Conservation (phyloP, 2,329 filamentous ascomycete species). For the Aaosphaeria pasadenensis region DNA sequence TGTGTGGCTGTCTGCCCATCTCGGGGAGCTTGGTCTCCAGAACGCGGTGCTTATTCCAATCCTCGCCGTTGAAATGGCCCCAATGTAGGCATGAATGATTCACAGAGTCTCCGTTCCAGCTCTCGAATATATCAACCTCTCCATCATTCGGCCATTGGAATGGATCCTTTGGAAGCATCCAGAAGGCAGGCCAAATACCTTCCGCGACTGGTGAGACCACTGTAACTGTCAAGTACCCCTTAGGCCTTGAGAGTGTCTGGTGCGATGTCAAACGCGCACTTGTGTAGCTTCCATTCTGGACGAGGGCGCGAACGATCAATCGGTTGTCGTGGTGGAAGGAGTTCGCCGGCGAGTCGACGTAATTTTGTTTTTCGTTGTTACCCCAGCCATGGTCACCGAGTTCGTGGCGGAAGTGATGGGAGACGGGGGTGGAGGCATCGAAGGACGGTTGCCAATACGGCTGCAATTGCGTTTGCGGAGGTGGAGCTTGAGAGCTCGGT, state of each 20-base stretch:
- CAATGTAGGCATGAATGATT: constrained; percentile 61
- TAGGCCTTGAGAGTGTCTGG: constrained; percentile 49
- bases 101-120: constrained; percentile 57
- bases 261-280: constrained; percentile 56
- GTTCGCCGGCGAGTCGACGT: constrained; percentile 50
- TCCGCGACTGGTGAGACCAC: constrained; percentile 53
- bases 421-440: constrained; percentile 45
- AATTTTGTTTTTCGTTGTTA: constrained; percentile 60
- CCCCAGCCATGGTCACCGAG: constrained; percentile 60
- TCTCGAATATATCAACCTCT: constrained; percentile 60
- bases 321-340: constrained; percentile 53
- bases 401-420: constrained; percentile 54
- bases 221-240: constrained; percentile 53
- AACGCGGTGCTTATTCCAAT: constrained; percentile 57
- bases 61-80: constrained; percentile 54
- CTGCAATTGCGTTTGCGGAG: constrained; percentile 16
- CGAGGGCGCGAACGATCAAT: constrained; percentile 54
- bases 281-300: constrained; percentile 45
- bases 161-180: constrained; percentile 57
- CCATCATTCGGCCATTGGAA: constrained; percentile 60
- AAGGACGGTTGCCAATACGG: constrained; percentile 56
- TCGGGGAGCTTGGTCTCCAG: constrained; percentile 50
- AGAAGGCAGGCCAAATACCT: constrained; percentile 62
- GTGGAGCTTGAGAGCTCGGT: constrained; percentile 18
- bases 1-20: constrained; percentile 47